Base-by-base conservation (phyloP, 257 asterid species). In the Sherardia arvensis region DNA sequence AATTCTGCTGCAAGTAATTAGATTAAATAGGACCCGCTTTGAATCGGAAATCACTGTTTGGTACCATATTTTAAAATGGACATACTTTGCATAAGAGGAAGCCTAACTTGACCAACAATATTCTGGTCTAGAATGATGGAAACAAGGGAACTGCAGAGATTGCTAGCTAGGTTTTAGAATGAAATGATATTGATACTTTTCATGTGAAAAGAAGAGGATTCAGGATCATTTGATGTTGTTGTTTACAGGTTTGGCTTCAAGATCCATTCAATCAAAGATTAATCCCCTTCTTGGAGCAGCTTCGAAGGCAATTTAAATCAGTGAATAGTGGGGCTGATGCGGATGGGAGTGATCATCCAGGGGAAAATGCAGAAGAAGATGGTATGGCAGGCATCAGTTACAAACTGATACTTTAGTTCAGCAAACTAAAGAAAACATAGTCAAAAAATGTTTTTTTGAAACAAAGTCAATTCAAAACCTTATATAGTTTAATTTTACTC, bases 281-380 rank as follows among this genome's bases (percentile, higher is more conserved):
- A 17, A 30, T 34, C 21, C 62, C 62, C 6, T 33, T 58, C 18
- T 20, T 58, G 20, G 62, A 29, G 20, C 43, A 58, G 18, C 62
- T 58, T 28, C 40, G 62, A 17, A 29, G 62, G 26, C 23, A 30
- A 18, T 15, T 58, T 4, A n/a, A 58, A 28, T 1, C 14, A 11
- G 62, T 28, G 22, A 29, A 30, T 28, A 34, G 21, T 55, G 20
- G 34, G 12, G 20, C n/a, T 23, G 59, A 28, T 27, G 61, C 40
- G 28, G 38, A 56, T 56, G 22, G 28, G 6, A 28, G 38, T n/a
- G 61, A 56, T 8, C 62, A 58, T 29, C 15, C 8, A 0, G 43
- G 25, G 11, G 62, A 58, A 29, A 58, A 15, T 58, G 62, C 43
- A 28, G 62, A 58, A 28, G 43, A 28, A 58, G 62, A 58, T 58